Base-by-base conservation (phyloP, 768 basidiomycete species). In the Piloderma croceum region DNA sequence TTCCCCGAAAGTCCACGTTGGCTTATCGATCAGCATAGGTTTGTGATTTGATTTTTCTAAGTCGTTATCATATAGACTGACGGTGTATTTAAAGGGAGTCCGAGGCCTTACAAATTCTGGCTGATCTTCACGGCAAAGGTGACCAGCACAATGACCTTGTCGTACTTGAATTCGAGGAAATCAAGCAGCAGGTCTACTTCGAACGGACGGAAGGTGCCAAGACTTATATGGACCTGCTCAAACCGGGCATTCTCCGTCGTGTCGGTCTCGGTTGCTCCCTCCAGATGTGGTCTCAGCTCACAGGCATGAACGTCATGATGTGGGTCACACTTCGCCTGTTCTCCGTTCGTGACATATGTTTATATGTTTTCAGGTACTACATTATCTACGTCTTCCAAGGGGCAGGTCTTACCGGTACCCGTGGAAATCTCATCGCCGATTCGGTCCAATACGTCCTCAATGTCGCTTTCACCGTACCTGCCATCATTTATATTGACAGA, bases 291-390 rank as follows among this genome's bases (percentile, higher is more conserved):
- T 78, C 76, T 45, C 86, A 88, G 53, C 64, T 86, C 15, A 71
- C 70, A 7, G 81, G 83, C 24, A 84, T 87, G 79, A 85, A 87
- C 56, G 74, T 86, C 51, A 87, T 88, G 84, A 83, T 88, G 83
- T 77, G 48, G 24, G 65, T 49, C 13, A 34, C n/a, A 29, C 23
- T 38, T 24, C 13, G 29, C 25, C 24, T 35, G n/a, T 20, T 12
- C 34, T 36, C 36, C 34, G 17, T 41, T 22, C 7, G 5, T 6
- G 22, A 35, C 40, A 22, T 36, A 41, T 36, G 17, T 24, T 10
- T 12, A 20, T 15, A 21, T 38, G 20, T 37, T 33, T 40, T 20
- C 42, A 76, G 72, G 75, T 79, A 80, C 63, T 65, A 68, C 51
- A 60, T 68, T 43, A 58, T 70, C 43, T 71, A 72, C 37, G 76